A percentile compares a stretch with the other conserved stretches of the same genome.
Evolutionary conservation across 495 filamentous ascomycete genomes (phyloP).

Genomic region (Parathielavia appendiculata): DNA sequence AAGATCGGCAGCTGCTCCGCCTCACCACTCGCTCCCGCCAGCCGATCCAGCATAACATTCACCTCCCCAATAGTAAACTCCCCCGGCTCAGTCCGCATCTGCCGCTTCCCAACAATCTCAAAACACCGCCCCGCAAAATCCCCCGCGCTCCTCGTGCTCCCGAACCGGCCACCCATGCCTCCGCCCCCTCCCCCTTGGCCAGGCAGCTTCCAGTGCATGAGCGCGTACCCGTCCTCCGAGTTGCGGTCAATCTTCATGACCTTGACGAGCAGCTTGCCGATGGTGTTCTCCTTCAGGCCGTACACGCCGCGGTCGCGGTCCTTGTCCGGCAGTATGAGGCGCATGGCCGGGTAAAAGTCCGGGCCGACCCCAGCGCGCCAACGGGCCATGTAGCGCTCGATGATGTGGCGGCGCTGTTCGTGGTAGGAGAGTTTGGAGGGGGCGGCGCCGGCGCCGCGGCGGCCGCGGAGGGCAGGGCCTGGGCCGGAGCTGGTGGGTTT

Average conservation of each 20-base stretch:
- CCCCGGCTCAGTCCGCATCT: slow-evolving; percentile 68
- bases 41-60: slow-evolving; percentile 76
- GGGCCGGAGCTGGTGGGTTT: slow-evolving; percentile 66
- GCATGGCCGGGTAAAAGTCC: slow-evolving; percentile 90
- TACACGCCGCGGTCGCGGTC: slow-evolving; percentile 93
- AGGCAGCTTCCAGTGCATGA: slow-evolving; percentile 93
- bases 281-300: slow-evolving; percentile 86
- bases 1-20: slow-evolving; percentile 75
- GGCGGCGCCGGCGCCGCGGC: slow-evolving; percentile 43
- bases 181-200: slow-evolving; percentile 54
- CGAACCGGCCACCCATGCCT: slow-evolving; percentile 50
- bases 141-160: slow-evolving; percentile 70
- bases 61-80: slow-evolving; percentile 82
- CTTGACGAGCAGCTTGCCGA: slow-evolving; percentile 82
- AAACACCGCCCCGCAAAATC: slow-evolving; percentile 87
- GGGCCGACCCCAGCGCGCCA: slow-evolving; percentile 85
- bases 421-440: slow-evolving; percentile 62
- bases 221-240: slow-evolving; percentile 76
- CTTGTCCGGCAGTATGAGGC: slow-evolving; percentile 88
- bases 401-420: slow-evolving; percentile 77
- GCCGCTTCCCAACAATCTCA: slow-evolving; percentile 79
- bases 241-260: slow-evolving; percentile 90
- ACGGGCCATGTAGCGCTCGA: slow-evolving; percentile 80
- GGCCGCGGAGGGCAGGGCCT: slow-evolving; percentile 33
- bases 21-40: slow-evolving; percentile 72